Evolutionary conservation across 192 early-diverging fungal genomes (phyloP), one percentile per base, ranked within the genome.

Genomic region (Geranomyces variabilis): DNA sequence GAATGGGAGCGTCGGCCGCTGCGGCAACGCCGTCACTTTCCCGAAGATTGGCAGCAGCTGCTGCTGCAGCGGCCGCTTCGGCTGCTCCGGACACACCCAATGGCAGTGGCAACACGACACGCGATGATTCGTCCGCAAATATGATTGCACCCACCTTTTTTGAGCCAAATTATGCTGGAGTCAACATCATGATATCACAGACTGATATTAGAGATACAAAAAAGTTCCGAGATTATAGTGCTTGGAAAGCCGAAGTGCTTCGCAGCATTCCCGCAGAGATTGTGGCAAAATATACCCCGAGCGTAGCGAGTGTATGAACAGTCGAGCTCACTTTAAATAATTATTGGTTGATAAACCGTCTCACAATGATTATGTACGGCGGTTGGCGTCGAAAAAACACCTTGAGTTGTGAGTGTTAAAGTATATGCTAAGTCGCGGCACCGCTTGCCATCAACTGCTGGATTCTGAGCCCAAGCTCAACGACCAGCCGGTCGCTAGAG

Each of bases 401-500:
- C 36, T n/a, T n/a, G n/a, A n/a, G n/a, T n/a, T n/a, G n/a, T n/a
- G n/a, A n/a, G n/a, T n/a, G n/a, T n/a, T n/a, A n/a, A n/a, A n/a
- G n/a, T n/a, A 10, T 10, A 41, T 41, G 36, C 36, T 41, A 41
- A 10, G 10, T 41, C 10, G 51, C 4, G 15, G 51, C 51, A 6
- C 58, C 58, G 30, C 22, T 26, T 17, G 28, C 63, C 12, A 81
- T 36, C 45, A 81, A 49, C 61, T 74, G 47, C 31, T 53, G 31
- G 29, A 81, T 76, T 17, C 80, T 43, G 6, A n/a, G 17, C 36
- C 79, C 81, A 26, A 83, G 41, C 69, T 83, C 81, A 21, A 72
- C 55, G n/a, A 84, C 72, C 60, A 85, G 61, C 59, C 68, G 55
- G 60, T 85, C 84, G 10, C 77, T 76, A n/a, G 70, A 36, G 24